phyloP scores from a whole-genome alignment of 345 rosid genomes.

The Mercurialis annua region DNA sequence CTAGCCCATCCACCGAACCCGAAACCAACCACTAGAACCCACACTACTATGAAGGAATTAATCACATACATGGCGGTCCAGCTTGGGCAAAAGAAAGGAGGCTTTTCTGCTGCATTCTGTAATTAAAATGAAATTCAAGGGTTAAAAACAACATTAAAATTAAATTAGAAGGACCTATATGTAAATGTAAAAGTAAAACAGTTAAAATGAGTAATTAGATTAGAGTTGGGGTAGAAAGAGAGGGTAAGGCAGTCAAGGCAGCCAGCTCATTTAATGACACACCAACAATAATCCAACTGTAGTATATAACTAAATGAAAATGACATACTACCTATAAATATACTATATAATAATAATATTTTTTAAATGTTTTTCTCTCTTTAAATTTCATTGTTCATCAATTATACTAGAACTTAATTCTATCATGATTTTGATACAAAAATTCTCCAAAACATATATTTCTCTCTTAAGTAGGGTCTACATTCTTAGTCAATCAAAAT shows the following conservation, averaged over 20 bases:
- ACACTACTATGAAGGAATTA: constrained; percentile 68
- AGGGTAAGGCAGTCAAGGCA: background rate
- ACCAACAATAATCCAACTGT: constrained; percentile 25
- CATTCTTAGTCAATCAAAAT: too few relatives aligned
- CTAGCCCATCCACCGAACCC: constrained; percentile 99
- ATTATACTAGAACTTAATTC: too few relatives aligned
- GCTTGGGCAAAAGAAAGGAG: constrained; percentile 75
- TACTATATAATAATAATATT: too few relatives aligned
- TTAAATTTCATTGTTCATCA: too few relatives aligned
- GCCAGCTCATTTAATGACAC: constrained; percentile 34
- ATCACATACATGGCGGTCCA: constrained; percentile 86
- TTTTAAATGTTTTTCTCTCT: constrained; percentile 19
- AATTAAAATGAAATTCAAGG: too few relatives aligned
- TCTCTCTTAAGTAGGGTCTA: too few relatives aligned
- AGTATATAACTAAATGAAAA: constrained; percentile 50
- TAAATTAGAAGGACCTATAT: too few relatives aligned
- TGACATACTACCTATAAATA: constrained; percentile 45
- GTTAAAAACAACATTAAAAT: background rate
- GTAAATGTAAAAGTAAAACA: background rate
- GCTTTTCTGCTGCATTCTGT: constrained; percentile 97
- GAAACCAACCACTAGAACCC: constrained; percentile 86
- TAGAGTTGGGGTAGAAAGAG: too few relatives aligned
- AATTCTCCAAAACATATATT: background rate
- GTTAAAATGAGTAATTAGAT: too few relatives aligned
- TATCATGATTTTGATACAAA: background rate